Evolutionary conservation across 345 rosid genomes (phyloP), one percentile per base, ranked within the genome.

Genomic region (Noccaea bulbosa): DNA sequence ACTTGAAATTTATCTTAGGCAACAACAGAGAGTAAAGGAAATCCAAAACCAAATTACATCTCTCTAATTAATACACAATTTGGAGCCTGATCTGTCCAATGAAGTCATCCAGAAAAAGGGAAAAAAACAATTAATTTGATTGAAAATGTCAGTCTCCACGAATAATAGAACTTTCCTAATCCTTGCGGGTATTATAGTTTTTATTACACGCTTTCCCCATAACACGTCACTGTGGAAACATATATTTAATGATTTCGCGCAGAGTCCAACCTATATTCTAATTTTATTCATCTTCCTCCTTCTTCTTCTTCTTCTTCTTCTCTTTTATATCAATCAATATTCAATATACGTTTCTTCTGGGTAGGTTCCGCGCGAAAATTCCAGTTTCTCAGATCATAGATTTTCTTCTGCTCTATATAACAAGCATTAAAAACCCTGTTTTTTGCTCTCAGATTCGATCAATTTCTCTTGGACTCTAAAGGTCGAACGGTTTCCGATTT

Each of bases 261-360:
- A 49, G 43, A 49, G 34, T 67, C 78, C 62, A 58, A 74, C 52
- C 65, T 8, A 53, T 14, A 4, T 45, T 17, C 5, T 30, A 16
- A 6, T 73, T 49, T 33, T 57, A 9, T 16, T 52, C 46, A 9
- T 59, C 65, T 43, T 44, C 49, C 34, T 52, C n/a, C 41, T 48
- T 34, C 73, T n/a, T 27, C 52, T n/a, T 37, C 50, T 39, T 15
- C 52, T n/a, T n/a, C n/a, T n/a, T n/a, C n/a, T n/a, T n/a, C n/a
- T n/a, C n/a, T 49, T 30, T 5, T 5, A 0, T 2, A 15, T 32
- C n/a, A 44, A 17, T 44, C 55, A 20, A 3, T 56, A 5, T 35
- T 44, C 55, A 20, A 3, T 56, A 5, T 35, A 75, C 74, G 70
- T 54, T 75, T 75, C 79, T 44, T 75, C 79, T 67, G 51, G 15